A percentile compares a stretch with the other conserved stretches of the same genome.
Conservation (phyloP, 1,139 yeast species). For the Candida buenavistaensis region DNA sequence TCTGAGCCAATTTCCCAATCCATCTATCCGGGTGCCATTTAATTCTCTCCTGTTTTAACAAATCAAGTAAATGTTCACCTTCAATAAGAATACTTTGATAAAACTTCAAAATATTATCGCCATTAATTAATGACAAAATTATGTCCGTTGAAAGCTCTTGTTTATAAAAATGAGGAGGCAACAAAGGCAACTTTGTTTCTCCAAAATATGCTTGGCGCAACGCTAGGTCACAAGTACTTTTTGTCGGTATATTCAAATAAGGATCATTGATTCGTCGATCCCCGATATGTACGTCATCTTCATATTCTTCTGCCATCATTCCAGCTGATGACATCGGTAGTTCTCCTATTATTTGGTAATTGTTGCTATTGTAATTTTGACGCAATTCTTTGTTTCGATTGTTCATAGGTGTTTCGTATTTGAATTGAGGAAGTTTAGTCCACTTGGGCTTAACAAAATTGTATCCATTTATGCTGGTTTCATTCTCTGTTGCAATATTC, state of each 20-base stretch:
- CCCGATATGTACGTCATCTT: constrained; percentile 35
- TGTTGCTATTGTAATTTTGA: constrained; percentile 13
- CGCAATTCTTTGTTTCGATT: constrained; percentile 12
- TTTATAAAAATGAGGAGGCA: constrained; percentile 17
- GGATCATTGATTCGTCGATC: constrained; percentile 46
- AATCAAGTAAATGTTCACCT: constrained; percentile 19
- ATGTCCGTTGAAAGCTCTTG: constrained; percentile 11
- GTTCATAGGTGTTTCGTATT: constrained; percentile 24
- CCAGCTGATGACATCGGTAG: constrained; percentile 39
- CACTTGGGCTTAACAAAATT: constrained; percentile 30
- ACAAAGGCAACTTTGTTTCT: constrained; percentile 21
- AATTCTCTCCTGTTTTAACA: constrained; percentile 52
- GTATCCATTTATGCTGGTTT: constrained; percentile 36
- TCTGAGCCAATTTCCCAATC: constrained; percentile 22
- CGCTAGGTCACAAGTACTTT: background rate
- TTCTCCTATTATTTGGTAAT: constrained; percentile 36
- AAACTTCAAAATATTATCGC: constrained; percentile 24
- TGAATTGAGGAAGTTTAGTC: constrained; percentile 12
- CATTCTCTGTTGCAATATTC: constrained; percentile 30
- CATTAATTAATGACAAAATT: constrained; percentile 23
- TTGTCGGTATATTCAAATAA: constrained; percentile 21
- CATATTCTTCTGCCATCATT: constrained; percentile 26
- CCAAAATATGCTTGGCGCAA: constrained; percentile 17
- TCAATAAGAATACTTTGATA: constrained; percentile 22
- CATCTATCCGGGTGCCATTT: constrained; percentile 74